These are phyloP conservation scores for Chenopodium berlandieri DNA, from an alignment of 148 eudicot genomes.

Conservation along the genomic window DNA sequence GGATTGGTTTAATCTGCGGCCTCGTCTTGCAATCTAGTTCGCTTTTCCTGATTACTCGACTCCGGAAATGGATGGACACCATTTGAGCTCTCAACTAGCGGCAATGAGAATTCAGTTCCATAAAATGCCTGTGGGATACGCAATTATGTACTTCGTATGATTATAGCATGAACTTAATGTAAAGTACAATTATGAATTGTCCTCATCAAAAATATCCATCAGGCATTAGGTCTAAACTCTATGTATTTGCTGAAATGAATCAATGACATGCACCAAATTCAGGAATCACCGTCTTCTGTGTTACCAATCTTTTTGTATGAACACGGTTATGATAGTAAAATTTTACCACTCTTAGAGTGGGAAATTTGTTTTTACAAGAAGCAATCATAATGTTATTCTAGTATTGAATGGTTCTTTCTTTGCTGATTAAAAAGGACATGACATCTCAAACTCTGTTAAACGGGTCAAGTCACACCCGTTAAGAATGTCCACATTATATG, in stretches of 20 bases:
- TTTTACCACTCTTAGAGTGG: neutral
- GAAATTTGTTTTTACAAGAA: neutral
- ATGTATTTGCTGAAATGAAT: neutral
- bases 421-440: slow-evolving; percentile 78
- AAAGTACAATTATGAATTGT: neutral
- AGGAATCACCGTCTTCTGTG: neutral
- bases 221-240: no score
- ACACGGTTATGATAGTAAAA: neutral
- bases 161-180: neutral
- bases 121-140: no score
- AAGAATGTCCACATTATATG: no score
- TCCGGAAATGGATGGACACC: no score
- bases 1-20: no score
- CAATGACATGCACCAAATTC: neutral
- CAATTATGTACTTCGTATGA: no score
- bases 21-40: no score
- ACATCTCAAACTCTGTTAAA: slow-evolving; percentile 31
- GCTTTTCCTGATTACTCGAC: no score
- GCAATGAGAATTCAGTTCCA: no score
- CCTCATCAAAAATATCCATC: no score
- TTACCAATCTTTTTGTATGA: neutral
- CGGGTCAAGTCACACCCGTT: no score
- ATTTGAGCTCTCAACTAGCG: no score
- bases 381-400: neutral
- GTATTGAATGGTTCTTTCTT: slow-evolving; percentile 1